Base-by-base conservation (phyloP, 2,329 filamentous ascomycete genomes). In the Neofusicoccum parvum region DNA sequence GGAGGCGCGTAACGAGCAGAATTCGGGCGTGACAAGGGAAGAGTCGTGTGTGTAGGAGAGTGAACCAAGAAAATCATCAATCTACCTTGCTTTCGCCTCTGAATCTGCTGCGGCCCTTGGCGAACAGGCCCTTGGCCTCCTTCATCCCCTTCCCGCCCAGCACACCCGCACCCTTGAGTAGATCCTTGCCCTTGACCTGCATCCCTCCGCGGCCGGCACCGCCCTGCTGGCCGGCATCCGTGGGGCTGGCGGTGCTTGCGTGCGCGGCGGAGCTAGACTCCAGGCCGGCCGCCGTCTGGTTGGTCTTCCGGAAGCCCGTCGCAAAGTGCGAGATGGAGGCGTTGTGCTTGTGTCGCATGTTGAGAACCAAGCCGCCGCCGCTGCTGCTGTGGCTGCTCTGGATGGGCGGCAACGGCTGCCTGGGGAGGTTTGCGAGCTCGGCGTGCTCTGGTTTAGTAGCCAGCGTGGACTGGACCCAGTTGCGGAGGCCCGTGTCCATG, bases 41-140 rank as follows among this genome's bases (percentile, higher is more conserved):
- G 59, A 23, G 62, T 67, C 68, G 65, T 51, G 66, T 56, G 65
- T 68, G 66, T 60, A 60, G 32, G 56, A 48, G 50, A 66, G 49
- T 68, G 56, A 63, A 65, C 53, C 62, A 64, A 74, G 76, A 73
- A 79, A 86, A 83, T 90, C 81, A 88, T 86, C 83, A 81, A 88
- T 92, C 92, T 91, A 94, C 91, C 92, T 96, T 96, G 79, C 95
- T 92, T 74, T 79, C 79, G 69, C 86, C 86, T 75, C 85, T 82
- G 73, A 97, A 88, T 79, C 92, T 94, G 80, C 87, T 94, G 80
- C 91, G 94, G 70, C 94, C 92, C 81, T 96, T 96, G 70, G 91
- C 92, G 77, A 97, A 89, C 69, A 97, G 79, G 62, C 94, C 94
- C 81, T 97, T 97, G 56, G 94, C 93, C 66, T 92, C 92, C 75